Evolutionary conservation across 164 flowering plant species (phyloP), one percentile per base, ranked within the genome.

Genomic region (Stephania japonica): DNA sequence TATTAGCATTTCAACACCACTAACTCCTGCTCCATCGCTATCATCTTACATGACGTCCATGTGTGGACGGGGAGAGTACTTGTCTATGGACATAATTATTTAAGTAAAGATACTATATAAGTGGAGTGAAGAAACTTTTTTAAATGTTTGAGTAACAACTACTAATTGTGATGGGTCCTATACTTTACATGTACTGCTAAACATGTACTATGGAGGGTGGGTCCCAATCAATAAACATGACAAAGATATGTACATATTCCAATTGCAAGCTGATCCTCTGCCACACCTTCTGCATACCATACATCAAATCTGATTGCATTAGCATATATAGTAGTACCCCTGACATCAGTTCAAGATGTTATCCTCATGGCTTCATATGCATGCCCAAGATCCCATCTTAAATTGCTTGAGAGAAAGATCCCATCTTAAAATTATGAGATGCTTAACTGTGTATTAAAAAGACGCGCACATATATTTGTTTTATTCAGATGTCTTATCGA

Each of bases 261-360:
- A 53, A 53, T 53, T 53, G 61, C 61, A 16, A 53, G 61, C 61
- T 53, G 61, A 53, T 53, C 61, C 18, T 53, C 61, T 53, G 61
- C 61, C 18, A 53, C 53, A 47, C 0, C 53, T 9, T 47, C 61
- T 53, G 61, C 61, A 53, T 5, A 47, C 53, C 53, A 53, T 53
- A 53, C 61, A 53, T 53, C 61, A 53, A 53, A 53, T 53, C 61
- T 53, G 61, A 53, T 53, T 53, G 61, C 61, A 47, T 53, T 44
- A 44, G 61, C 6, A 32, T 32, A 32, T 32, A 4, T 32, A 0
- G 38, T 32, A 0, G 38, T 32, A 32, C 38, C 4, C 14, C 61
- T 0, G 61, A 53, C 61, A 12, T 12, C 61, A 53, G 18, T 53
- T 53, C 19, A 53, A 53, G 1, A 53, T 12, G 18, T 13, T 53